Evolutionary conservation across 495 filamentous ascomycete species (phyloP).

Genomic region (Cladorrhinum samala): DNA sequence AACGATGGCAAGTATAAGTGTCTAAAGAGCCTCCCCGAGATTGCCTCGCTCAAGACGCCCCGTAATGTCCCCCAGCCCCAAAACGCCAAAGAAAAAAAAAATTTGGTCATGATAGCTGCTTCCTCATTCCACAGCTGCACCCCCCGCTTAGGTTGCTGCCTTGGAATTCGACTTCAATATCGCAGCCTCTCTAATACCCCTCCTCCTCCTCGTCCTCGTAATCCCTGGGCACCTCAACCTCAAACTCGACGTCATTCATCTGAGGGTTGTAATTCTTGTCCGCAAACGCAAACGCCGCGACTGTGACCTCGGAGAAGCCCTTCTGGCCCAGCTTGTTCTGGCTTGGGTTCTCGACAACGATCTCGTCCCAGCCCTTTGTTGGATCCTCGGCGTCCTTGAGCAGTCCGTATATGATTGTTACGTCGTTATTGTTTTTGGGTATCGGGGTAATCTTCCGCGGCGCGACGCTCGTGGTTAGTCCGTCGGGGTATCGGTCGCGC

Average conservation of each 20-base stretch:
- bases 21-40: too few species aligned
- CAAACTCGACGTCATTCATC: conserved; percentile 52
- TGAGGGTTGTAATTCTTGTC: conserved; percentile 33
- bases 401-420: conserved; percentile 38
- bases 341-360: conserved; percentile 16
- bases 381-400: conserved; percentile 28
- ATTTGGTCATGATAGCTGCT: too few species aligned
- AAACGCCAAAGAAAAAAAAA: too few species aligned
- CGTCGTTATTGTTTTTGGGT: conserved; percentile 29
- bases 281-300: conserved; percentile 65
- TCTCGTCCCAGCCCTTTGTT: conserved; percentile 35
- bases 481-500: conserved; percentile 43
- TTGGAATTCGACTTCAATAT: background rate
- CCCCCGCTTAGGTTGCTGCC: too few species aligned
- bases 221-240: conserved; percentile 56
- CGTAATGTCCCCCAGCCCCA: too few species aligned
- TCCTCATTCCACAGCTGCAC: too few species aligned
- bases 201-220: conserved; percentile 34
- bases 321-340: conserved; percentile 34
- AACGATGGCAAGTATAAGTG: too few species aligned
- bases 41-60: too few species aligned
- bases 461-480: conserved; percentile 26
- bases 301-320: conserved; percentile 47
- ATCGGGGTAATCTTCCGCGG: conserved; percentile 23
- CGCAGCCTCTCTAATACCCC: background rate